Percentiles rank a stretch among this genome's conserved stretches.
These are phyloP conservation scores for Xylaria sp. DNA, from an alignment of 2,329 filamentous ascomycete species.

Conservation along the genomic window DNA sequence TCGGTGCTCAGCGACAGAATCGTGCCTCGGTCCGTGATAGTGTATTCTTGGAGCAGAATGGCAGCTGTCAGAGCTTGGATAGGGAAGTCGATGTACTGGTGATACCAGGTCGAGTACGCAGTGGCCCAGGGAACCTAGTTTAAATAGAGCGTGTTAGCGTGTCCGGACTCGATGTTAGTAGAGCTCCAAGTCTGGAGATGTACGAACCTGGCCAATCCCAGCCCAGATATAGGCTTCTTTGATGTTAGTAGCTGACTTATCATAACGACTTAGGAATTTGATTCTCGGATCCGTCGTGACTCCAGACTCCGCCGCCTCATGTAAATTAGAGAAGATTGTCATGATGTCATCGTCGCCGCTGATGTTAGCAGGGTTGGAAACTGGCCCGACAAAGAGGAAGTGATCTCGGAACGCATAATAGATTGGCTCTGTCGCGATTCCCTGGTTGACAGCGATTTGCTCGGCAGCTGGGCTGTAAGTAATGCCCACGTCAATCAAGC, in stretches of 20 bases:
- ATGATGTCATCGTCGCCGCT: constrained; percentile 16
- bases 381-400: constrained; percentile 22
- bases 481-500: constrained; percentile 22
- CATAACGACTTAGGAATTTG: constrained; percentile 24
- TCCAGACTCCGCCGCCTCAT: constrained; percentile 16
- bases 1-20: constrained; percentile 13
- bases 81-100: constrained; percentile 24
- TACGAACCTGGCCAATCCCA: constrained; percentile 21
- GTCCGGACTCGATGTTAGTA: neutral
- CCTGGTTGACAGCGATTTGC: constrained; percentile 19
- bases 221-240: constrained; percentile 21
- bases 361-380: constrained; percentile 22
- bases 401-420: constrained; percentile 27
- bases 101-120: constrained; percentile 20
- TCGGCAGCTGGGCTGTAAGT: constrained; percentile 25
- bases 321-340: constrained; percentile 18
- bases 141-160: neutral
- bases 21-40: constrained; percentile 18
- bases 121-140: constrained; percentile 23
- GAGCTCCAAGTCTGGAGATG: neutral
- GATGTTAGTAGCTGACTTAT: constrained; percentile 27
- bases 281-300: constrained; percentile 7
- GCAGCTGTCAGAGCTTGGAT: constrained; percentile 20
- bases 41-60: constrained; percentile 21
- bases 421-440: constrained; percentile 5